Evolutionary conservation across 2,329 filamentous ascomycete species (phyloP).

Genomic region (Cordyceps cicadae): DNA sequence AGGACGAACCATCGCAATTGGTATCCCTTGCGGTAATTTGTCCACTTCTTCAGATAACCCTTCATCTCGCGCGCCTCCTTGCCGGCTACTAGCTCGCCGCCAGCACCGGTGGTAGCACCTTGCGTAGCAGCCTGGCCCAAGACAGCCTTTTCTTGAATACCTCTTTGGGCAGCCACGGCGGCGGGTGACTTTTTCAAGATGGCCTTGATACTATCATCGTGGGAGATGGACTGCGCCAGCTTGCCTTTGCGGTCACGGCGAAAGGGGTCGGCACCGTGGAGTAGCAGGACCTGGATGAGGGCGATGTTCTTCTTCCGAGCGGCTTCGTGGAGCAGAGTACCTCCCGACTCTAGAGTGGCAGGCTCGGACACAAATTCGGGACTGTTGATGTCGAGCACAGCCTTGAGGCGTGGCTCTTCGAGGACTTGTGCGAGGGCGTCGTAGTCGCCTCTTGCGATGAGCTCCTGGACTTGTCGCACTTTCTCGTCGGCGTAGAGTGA

Average conservation of each 20-base stretch:
- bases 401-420: conserved; percentile 78
- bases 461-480: conserved; percentile 71
- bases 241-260: conserved; percentile 91
- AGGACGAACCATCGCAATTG: conserved; percentile 97
- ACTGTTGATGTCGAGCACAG: conserved; percentile 84
- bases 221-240: conserved; percentile 90
- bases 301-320: conserved; percentile 75
- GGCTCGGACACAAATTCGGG: conserved; percentile 80
- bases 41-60: conserved; percentile 98
- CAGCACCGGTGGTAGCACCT: conserved; percentile 41
- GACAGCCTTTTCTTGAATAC: conserved; percentile 95
- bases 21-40: conserved; percentile 95
- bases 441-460: conserved; percentile 68
- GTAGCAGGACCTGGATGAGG: conserved; percentile 79
- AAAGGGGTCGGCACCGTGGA: conserved; percentile 95
- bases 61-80: conserved; percentile 96
- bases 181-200: conserved; percentile 93
- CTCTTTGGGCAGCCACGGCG: conserved; percentile 85
- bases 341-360: conserved; percentile 70
- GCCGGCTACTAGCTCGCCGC: conserved; percentile 57
- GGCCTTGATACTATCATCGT: conserved; percentile 78
- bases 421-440: conserved; percentile 69
- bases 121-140: conserved; percentile 63
- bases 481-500: conserved; percentile 86
- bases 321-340: conserved; percentile 87